Conservation (phyloP, 2,329 filamentous ascomycete species). For the Geosmithia morbida region DNA sequence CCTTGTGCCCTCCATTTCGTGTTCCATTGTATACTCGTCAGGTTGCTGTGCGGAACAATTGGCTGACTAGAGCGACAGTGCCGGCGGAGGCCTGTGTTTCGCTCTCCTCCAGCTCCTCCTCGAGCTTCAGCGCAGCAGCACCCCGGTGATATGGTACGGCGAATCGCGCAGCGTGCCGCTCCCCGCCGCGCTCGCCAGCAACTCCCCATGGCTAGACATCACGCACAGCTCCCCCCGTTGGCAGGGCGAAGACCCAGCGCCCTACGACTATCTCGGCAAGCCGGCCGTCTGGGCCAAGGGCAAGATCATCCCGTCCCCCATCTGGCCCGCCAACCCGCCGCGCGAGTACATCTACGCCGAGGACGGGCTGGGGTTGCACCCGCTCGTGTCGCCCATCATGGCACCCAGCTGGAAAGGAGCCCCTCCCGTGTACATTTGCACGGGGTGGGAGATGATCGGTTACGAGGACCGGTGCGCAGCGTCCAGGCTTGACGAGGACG, state of each 20-base stretch:
- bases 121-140: slow-evolving; percentile 35
- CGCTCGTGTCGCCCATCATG: slow-evolving; percentile 50
- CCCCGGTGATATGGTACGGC: slow-evolving; percentile 46
- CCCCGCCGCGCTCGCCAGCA: slow-evolving; percentile 48
- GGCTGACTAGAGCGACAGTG: slow-evolving; percentile 23
- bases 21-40: background rate
- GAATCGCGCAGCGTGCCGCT: slow-evolving; percentile 42
- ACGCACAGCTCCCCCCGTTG: slow-evolving; percentile 33
- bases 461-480: slow-evolving; percentile 54
- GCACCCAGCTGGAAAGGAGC: slow-evolving; percentile 42
- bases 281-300: slow-evolving; percentile 15
- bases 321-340: slow-evolving; percentile 43
- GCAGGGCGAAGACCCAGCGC: slow-evolving; percentile 9
- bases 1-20: background rate
- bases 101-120: slow-evolving; percentile 55
- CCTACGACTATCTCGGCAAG: slow-evolving; percentile 34
- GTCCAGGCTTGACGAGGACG: slow-evolving; percentile 35
- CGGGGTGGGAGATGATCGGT: slow-evolving; percentile 57
- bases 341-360: slow-evolving; percentile 38
- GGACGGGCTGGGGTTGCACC: slow-evolving; percentile 44
- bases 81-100: slow-evolving; percentile 58
- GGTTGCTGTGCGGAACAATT: background rate
- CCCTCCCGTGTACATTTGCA: slow-evolving; percentile 53
- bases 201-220: slow-evolving; percentile 60
- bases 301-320: slow-evolving; percentile 26